phyloP scores from a whole-genome alignment of 2,329 filamentous ascomycete species.

The Calonectria naviculata region DNA sequence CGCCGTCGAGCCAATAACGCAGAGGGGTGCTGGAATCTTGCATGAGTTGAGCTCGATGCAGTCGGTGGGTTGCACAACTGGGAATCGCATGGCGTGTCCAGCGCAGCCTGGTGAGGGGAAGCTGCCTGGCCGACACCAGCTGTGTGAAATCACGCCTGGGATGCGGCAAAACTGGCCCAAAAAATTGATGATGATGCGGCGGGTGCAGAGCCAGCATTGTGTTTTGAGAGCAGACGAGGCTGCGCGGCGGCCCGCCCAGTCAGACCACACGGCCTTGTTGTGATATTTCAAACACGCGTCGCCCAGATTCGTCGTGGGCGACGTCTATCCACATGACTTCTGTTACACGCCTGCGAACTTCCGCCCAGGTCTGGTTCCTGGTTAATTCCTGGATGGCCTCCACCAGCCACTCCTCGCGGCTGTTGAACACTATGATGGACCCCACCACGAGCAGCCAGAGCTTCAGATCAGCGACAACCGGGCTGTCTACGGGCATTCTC shows the following conservation, averaged over 20 bases:
- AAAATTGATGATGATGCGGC: background rate
- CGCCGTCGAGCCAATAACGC: background rate
- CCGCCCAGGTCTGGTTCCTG: slow-evolving; percentile 29
- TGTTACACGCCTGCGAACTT: slow-evolving; percentile 31
- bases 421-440: slow-evolving; percentile 34
- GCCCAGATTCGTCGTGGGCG: slow-evolving; percentile 35
- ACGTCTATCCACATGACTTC: slow-evolving; percentile 41
- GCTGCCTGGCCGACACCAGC: background rate
- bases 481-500: background rate
- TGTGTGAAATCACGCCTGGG: background rate
- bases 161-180: background rate
- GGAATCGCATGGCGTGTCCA: background rate
- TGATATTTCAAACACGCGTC: slow-evolving; percentile 17
- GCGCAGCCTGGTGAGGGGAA: background rate
- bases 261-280: background rate
- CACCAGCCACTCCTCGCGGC: slow-evolving; percentile 36
- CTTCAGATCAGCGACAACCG: slow-evolving; percentile 29
- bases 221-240: background rate
- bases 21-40: background rate
- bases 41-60: background rate
- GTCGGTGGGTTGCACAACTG: background rate
- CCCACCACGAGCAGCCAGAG: slow-evolving; percentile 42
- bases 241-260: background rate
- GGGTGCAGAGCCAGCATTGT: background rate
- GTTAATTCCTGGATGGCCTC: slow-evolving; percentile 28